Evolutionary conservation across 345 rosid genomes (phyloP), one percentile per base, ranked within the genome.

Genomic region (Eucalyptus microcorys): DNA sequence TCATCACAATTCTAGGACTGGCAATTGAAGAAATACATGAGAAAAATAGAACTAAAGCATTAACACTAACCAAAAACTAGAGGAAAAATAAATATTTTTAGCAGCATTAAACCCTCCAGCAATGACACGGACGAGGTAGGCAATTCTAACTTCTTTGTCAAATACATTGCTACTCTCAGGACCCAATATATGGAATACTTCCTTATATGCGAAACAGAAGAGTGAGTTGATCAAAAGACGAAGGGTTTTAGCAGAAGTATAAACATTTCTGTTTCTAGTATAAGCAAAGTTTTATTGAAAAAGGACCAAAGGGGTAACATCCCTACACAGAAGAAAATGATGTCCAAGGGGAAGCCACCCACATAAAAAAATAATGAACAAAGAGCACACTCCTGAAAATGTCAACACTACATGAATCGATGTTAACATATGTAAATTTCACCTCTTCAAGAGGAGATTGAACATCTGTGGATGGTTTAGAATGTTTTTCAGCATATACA

Each of bases 361-460:
- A 40, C 84, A 76, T 76, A 76, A 11, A 76, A 76, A 76, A 76
- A 19, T 21, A 76, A 40, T 76, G 84, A 76, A 76, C 84, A 76
- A 40, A 40, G 47, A 86, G 43, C 87, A 86, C 42, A 49, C 26
- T 32, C n/a, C 57, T 26, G 40, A 86, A 86, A 48, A n/a, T n/a
- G 16, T 50, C 42, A 49, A 48, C 86, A 47, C 53, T 86, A 2
- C 30, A 86, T 13, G 50, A 61, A 24, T 15, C 13, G 7, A 87
- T 55, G 59, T 87, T 16, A 52, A 32, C 57, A 17, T 22, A 71
- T 47, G 47, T 17, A 55, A 14, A 83, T 53, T 90, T 92, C 88
- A 94, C 99, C 97, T 97, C 99, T 89, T 98, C 98, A 89, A 97
- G 90, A 92, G 98, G 97, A 92, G 98, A 94, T 91, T 94, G 95